Base-by-base conservation (phyloP, 176 grass and related monocot species). In the Pharus latifolius region DNA sequence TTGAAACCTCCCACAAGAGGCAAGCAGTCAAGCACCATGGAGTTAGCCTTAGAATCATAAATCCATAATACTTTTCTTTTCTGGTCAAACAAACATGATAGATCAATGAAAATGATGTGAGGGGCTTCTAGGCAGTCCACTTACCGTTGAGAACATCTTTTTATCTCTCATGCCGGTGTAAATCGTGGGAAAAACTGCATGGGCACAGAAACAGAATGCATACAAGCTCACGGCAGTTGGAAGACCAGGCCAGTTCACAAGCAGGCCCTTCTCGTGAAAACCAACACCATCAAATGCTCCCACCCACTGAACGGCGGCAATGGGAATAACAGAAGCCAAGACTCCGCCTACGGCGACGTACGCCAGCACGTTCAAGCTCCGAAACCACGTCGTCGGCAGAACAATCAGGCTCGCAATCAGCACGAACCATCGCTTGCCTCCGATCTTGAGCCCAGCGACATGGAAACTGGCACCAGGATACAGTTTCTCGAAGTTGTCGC, bases 401-500 rank as follows among this genome's bases (percentile, higher is more conserved):
- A 91, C 63, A 19, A 59, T 34, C 2, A 91, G 50, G 63, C 53
- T 78, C 16, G 82, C 69, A 19, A 85, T 80, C 14, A 91, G 15
- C 18, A 86, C 79, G 29, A 91, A 91, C 4, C 30, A 79, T 52
- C 83, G 64, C 65, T 91, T 91, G 1, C 69, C 79, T 44, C 63
- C 51, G 16, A 86, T 69, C 3, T 8, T 30, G 10, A 82, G 29
- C 7, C 26, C 34, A 2, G 43, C n/a, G 17, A 91, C 8, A 45
- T 54, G 37, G 30, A 83, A 80, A 17, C 44, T 41, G 0, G 55
- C 49, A 6, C 55, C 58, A 16, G 88, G 92, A 77, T 91, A 96
- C 55, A 96, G 69, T 56, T 96, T 96, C 55, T 96, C 85, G 65
- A 96, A 58, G 61, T 91, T 96, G 77, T 96, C 92, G 26, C 92